These are phyloP conservation scores for Citrus glauca DNA, from an alignment of 345 rosid species.

Conservation along the genomic window DNA sequence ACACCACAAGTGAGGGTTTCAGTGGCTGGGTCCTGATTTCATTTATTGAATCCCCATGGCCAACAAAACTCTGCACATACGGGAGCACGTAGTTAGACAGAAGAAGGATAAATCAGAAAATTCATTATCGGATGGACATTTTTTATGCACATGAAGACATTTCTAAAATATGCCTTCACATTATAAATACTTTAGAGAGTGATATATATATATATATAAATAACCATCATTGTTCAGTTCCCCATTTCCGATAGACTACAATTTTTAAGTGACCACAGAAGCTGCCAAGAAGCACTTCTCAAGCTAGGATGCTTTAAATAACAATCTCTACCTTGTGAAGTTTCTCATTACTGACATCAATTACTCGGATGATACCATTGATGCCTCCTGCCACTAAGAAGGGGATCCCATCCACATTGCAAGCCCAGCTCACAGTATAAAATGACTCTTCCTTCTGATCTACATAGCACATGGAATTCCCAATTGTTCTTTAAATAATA, in stretches of 20 bases:
- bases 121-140: not conserved
- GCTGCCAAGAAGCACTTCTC: not conserved
- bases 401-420: constrained; percentile 60
- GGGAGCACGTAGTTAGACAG: not conserved
- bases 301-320: not conserved
- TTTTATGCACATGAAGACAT: not conserved
- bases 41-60: constrained; percentile 94
- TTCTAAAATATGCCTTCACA: not conserved
- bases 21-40: constrained; percentile 94
- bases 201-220: no score
- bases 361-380: constrained; percentile 87
- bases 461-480: constrained; percentile 47
- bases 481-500: constrained; percentile 24
- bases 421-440: constrained; percentile 93
- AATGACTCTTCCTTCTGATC: constrained; percentile 97
- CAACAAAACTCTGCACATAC: constrained; percentile 79
- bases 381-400: constrained; percentile 81
- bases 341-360: constrained; percentile 73
- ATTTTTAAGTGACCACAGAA: not conserved
- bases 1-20: constrained; percentile 80
- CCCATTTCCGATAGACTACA: not conserved
- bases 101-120: not conserved
- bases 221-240: not conserved
- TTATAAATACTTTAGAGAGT: not conserved
- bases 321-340: constrained; percentile 62